Evolutionary conservation across 345 rosid genomes (phyloP).

Genomic region (Stellera chamaejasme): DNA sequence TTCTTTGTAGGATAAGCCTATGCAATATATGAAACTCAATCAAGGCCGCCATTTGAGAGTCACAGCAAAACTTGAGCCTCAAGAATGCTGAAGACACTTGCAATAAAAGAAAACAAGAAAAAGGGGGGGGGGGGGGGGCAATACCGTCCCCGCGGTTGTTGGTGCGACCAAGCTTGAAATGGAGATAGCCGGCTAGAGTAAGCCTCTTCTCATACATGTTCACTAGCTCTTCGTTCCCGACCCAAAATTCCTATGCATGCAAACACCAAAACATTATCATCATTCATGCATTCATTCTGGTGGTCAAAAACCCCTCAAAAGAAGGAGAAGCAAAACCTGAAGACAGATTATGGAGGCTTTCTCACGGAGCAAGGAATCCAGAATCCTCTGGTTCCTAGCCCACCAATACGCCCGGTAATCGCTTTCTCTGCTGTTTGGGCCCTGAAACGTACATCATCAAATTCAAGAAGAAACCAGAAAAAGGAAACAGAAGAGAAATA

Average conservation of each 20-base stretch:
- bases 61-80: no score
- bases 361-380: slow-evolving; percentile 72
- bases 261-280: slow-evolving; percentile 1
- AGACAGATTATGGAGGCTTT: slow-evolving; percentile 87
- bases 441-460: slow-evolving; percentile 21
- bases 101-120: not conserved
- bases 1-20: no score
- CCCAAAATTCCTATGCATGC: slow-evolving; percentile 75
- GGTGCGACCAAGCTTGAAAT: slow-evolving; percentile 77
- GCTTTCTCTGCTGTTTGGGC: slow-evolving; percentile 68
- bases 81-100: no score
- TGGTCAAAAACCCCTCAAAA: not conserved
- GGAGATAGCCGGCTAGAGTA: slow-evolving; percentile 73
- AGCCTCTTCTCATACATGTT: slow-evolving; percentile 75
- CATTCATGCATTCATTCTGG: not conserved
- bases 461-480: not conserved
- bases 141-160: slow-evolving; percentile 96
- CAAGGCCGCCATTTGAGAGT: no score
- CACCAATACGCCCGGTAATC: slow-evolving; percentile 64
- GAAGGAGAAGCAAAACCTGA: slow-evolving; percentile 37
- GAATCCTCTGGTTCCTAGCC: slow-evolving; percentile 63
- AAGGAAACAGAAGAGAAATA: not conserved
- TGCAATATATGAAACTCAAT: not conserved
- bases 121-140: no score
- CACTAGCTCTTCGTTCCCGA: slow-evolving; percentile 84